Conservation (phyloP, 352 stramenopile genomes). For the Blastocystis sp. region DNA sequence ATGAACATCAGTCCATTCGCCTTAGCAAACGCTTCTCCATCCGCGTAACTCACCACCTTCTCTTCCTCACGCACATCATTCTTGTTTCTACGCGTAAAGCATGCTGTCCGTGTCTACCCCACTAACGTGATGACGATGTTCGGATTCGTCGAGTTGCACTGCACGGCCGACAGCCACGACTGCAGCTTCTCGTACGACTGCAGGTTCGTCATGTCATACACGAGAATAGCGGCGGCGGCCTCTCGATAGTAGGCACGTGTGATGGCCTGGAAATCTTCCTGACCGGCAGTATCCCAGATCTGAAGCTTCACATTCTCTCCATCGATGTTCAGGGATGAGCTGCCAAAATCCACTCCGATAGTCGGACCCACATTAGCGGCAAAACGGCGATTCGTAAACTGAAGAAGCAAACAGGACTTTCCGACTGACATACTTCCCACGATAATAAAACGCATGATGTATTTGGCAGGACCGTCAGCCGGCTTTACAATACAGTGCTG, state of each 20-base stretch:
- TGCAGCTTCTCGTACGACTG: slow-evolving; percentile 67
- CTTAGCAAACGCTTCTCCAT: slow-evolving; percentile 41
- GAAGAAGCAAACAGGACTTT: slow-evolving; percentile 59
- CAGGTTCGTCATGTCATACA: slow-evolving; percentile 85
- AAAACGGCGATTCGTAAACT: slow-evolving; percentile 58
- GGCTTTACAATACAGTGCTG: not conserved
- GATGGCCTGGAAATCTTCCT: slow-evolving; percentile 67
- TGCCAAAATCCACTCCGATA: slow-evolving; percentile 57
- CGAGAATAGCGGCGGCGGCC: slow-evolving; percentile 80
- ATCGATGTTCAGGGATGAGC: slow-evolving; percentile 41
- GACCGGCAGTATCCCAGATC: slow-evolving; percentile 70
- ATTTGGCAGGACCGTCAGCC: slow-evolving; percentile 35
- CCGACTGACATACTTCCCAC: slow-evolving; percentile 59
- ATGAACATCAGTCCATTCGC: slow-evolving; percentile 59
- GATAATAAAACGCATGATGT: slow-evolving; percentile 60
- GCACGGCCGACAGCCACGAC: slow-evolving; percentile 52
- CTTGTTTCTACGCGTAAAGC: slow-evolving; percentile 52
- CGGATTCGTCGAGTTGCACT: slow-evolving; percentile 43
- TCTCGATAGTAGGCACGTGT: slow-evolving; percentile 81
- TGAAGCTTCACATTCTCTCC: slow-evolving; percentile 58
- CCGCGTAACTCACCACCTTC: slow-evolving; percentile 23
- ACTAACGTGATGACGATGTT: slow-evolving; percentile 63
- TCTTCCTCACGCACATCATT: slow-evolving; percentile 41
- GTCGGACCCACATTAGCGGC: slow-evolving; percentile 21
- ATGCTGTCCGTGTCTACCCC: not conserved